These are phyloP conservation scores for Patellifolia procumbens DNA, from an alignment of 179 eudicot genomes.

Conservation along the genomic window DNA sequence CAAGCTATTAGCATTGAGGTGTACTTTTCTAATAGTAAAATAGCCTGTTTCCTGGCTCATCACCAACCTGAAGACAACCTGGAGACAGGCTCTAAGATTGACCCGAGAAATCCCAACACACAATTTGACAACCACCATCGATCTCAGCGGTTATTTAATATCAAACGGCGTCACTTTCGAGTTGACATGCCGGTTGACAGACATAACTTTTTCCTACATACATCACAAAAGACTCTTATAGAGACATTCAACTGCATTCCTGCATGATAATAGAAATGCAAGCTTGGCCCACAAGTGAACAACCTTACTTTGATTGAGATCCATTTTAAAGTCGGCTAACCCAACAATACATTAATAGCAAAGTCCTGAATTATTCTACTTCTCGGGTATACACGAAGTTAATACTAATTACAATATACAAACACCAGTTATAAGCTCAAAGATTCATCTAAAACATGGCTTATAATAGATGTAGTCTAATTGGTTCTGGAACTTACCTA, in stretches of 20 bases:
- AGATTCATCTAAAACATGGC: neutral
- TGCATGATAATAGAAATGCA: conserved; percentile 15
- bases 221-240: neutral
- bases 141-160: too few species aligned
- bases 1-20: conserved; percentile 5
- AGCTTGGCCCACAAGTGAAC: neutral
- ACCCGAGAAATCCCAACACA: neutral
- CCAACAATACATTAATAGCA: neutral
- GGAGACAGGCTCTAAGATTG: conserved; percentile 8
- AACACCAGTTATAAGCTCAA: conserved; percentile 9
- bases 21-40: neutral
- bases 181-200: neutral
- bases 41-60: neutral
- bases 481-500: conserved; percentile 30
- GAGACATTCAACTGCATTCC: conserved; percentile 6
- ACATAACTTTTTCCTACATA: neutral
- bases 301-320: neutral
- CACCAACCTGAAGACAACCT: conserved; percentile 26
- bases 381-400: conserved; percentile 24
- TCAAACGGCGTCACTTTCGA: conserved; percentile 2
- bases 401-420: neutral
- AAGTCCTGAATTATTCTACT: neutral
- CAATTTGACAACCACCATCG: neutral
- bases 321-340: neutral
- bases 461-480: neutral